Conservation (phyloP, 139 green algal genomes). For the Auxenochlorella protothecoides region DNA sequence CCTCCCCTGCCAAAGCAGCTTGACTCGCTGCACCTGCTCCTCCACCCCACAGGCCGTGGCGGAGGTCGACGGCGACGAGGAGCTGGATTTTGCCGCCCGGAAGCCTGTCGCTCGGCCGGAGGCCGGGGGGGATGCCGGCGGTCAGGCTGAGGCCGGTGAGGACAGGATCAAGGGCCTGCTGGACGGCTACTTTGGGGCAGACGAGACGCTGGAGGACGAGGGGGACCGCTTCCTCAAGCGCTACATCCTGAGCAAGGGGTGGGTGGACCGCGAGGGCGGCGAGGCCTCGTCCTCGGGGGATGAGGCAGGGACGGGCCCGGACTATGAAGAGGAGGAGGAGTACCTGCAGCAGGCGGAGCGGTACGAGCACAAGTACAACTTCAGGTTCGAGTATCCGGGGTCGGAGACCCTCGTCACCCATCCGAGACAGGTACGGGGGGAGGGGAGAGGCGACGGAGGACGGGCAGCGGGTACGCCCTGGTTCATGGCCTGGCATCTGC, state of each 20-base stretch:
- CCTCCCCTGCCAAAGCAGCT: neutral
- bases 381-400: slow-evolving; percentile 78
- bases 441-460: neutral
- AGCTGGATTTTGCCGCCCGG: neutral
- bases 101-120: neutral
- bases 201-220: slow-evolving; percentile 35
- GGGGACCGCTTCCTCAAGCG: slow-evolving; percentile 72
- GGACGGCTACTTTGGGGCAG: slow-evolving; percentile 66
- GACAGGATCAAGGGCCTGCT: slow-evolving; percentile 37
- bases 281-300: slow-evolving; percentile 1
- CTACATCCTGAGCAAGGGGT: slow-evolving; percentile 67
- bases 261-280: slow-evolving; percentile 33
- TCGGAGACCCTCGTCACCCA: slow-evolving; percentile 52
- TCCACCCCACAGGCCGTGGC: neutral
- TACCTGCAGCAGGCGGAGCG: slow-evolving; percentile 60
- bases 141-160: neutral
- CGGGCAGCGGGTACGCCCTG: neutral
- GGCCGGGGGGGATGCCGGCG: neutral
- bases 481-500: neutral
- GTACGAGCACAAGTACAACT: slow-evolving; percentile 90
- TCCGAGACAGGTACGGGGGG: slow-evolving; percentile 21
- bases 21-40: no score
- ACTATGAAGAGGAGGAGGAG: slow-evolving; percentile 72
- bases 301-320: slow-evolving; percentile 7
- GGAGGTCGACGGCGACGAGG: neutral